Conservation (phyloP, 306 rosid species). For the Vicia faba region DNA sequence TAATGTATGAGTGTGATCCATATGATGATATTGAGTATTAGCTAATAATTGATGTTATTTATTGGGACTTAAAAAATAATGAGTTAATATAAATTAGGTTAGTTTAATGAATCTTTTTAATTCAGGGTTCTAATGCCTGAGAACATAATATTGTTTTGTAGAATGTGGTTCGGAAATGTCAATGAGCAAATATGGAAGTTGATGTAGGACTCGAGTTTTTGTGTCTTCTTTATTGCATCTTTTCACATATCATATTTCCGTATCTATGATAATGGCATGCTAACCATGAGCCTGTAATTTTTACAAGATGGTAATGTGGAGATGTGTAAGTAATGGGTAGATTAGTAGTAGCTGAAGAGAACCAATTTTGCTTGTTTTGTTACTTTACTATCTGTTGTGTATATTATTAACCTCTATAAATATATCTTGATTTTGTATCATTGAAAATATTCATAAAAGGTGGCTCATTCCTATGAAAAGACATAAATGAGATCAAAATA, state of each 20-base stretch:
- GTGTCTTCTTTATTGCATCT: neutral
- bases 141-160: neutral
- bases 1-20: neutral
- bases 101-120: slow-evolving; percentile 24
- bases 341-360: neutral
- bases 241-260: neutral
- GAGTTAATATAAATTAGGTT: slow-evolving; percentile 19
- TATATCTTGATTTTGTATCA: slow-evolving; percentile 1
- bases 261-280: neutral
- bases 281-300: neutral
- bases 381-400: neutral
- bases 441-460: neutral
- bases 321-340: neutral
- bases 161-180: slow-evolving; percentile 21
- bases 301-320: neutral
- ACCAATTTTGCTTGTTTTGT: neutral
- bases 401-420: neutral
- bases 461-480: neutral
- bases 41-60: slow-evolving; percentile 27
- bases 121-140: slow-evolving; percentile 12
- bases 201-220: neutral
- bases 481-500: neutral
- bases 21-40: slow-evolving; percentile 12
- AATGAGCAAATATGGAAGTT: neutral
- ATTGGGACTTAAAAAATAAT: neutral